These are phyloP conservation scores for Oryza brachyantha DNA, from an alignment of 176 grass and related monocot genomes.

Conservation along the genomic window DNA sequence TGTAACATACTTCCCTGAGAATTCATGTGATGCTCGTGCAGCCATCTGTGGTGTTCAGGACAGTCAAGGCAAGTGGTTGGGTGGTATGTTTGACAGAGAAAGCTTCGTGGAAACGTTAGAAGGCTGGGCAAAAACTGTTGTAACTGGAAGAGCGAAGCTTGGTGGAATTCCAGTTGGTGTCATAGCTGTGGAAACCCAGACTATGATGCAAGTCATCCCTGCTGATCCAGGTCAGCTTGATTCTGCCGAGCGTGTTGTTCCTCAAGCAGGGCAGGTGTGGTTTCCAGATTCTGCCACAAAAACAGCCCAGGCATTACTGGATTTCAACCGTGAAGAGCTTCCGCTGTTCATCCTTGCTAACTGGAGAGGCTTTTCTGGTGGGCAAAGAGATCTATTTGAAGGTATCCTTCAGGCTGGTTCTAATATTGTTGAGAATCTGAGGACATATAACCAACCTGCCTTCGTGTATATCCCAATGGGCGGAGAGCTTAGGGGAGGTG, in stretches of 20 bases:
- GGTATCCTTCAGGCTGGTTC: conserved; percentile 99
- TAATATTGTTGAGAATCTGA: conserved; percentile 91
- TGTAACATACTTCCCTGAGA: conserved; percentile 80
- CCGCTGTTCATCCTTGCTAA: conserved; percentile 97
- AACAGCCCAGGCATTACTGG: conserved; percentile 89
- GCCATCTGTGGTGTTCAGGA: conserved; percentile 78
- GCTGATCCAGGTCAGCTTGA: conserved; percentile 96
- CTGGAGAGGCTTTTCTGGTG: conserved; percentile 98
- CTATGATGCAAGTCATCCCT: conserved; percentile 91
- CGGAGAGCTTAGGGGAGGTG: conserved; percentile 89
- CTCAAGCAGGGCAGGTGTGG: conserved; percentile 98
- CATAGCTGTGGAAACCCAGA: conserved; percentile 96
- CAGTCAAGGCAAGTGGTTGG: conserved; percentile 68
- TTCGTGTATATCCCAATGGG: conserved; percentile 97
- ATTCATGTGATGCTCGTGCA: conserved; percentile 84
- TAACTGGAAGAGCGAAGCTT: conserved; percentile 91
- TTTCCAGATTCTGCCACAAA: conserved; percentile 95
- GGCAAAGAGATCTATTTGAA: conserved; percentile 98
- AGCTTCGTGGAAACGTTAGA: conserved; percentile 94
- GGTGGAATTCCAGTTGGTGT: conserved; percentile 95
- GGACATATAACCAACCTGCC: conserved; percentile 88
- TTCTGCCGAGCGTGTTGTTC: conserved; percentile 85
- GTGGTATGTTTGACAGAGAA: conserved; percentile 91
- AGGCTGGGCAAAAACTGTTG: conserved; percentile 98
- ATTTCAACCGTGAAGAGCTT: conserved; percentile 92